Base-by-base conservation (phyloP, 2,329 filamentous ascomycete genomes). In the Septoria petroselini region DNA sequence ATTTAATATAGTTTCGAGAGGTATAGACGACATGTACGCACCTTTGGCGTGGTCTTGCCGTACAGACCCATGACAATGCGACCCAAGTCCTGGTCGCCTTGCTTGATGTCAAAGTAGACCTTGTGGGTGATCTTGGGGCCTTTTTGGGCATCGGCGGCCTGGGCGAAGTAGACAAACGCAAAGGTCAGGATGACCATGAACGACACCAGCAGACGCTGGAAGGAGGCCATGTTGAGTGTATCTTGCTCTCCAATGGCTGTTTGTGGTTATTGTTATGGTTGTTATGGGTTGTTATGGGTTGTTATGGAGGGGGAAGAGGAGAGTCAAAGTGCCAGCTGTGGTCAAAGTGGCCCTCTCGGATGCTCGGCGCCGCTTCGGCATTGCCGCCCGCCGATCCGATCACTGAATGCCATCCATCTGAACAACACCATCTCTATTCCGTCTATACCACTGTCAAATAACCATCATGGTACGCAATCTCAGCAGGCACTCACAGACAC, bases 41-140 rank as follows among this genome's bases (percentile, higher is more conserved):
- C 79, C 80, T 89, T 83, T 64, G 88, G 88, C 23, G 89, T 85
- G 34, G 87, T 91, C 78, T 88, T 89, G 73, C 88, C 88, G 68
- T 93, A 94, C 42, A 94, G 83, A 62, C 88, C 88, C 29, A 93
- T 81, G 60, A 88, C 84, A 61, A 94, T 78, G 55, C 85, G 82
- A 54, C 88, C 88, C 34, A 91, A 67, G 40, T 78, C 69, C 72
- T 89, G 77, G 58, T 88, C 88, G 65, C 85, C 88, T 65, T 89
- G 83, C 64, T 78, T 73, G 60, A 94, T 84, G 71, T 93, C 88
- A 71, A 94, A 91, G 79, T 82, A 93, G 73, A 93, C 81, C 79
- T 76, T 66, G 55, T 63, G 55, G 11, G 65, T 66, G 54, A 68
- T 66, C 59, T 65, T 56, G 89, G 67, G 91, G 39, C 93, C 91